Base-by-base conservation (phyloP, 345 rosid genomes). In the Heritiera fomes region DNA sequence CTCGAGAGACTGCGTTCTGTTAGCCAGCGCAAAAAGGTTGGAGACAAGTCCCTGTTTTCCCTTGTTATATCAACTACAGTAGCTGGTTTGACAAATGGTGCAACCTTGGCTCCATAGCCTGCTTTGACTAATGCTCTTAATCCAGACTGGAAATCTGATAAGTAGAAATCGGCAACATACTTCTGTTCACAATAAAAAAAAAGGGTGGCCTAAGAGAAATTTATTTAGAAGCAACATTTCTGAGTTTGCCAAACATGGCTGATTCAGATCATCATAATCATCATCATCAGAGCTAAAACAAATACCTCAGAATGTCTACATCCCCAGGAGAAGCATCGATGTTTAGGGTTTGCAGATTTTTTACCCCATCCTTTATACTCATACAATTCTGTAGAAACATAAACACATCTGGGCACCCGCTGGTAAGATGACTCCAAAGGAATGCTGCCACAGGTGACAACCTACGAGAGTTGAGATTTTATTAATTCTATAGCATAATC, bases 361-460 rank as follows among this genome's bases (percentile, higher is more conserved):
- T 93, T 93, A 71, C 97, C 81, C 67, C 86, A 85, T 76, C 98
- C 92, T 87, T 82, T 91, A 83, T 89, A 91, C 81, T 91, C 96
- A 32, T 87, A 87, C 87, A 95, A 80, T 76, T 95, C 98, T 0
- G 97, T 87, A 15, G 97, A 93, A 63, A 93, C 90, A 52, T 89
- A 93, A 28, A 95, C 92, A 49, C 99, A 95, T 81, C 98, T 91
- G 13, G 92, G 87, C 75, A 86, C 77, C 81, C 87, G 90, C 83
- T 93, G 96, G 84, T 91, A 95, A 45, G 99, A 91, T 46, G 99
- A 87, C 69, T 95, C 98, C 79, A 95, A 82, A 10, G 98, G 93
- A n/a, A 89, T 82, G 80, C 98, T 90, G 78, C 99, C 99, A 83
- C 99, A 95, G 53, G 99, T 95, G 74, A 93, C 97, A 70, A 95